phyloP scores from a whole-genome alignment of 2,329 filamentous ascomycete species.

The Beauveria medogensis region DNA sequence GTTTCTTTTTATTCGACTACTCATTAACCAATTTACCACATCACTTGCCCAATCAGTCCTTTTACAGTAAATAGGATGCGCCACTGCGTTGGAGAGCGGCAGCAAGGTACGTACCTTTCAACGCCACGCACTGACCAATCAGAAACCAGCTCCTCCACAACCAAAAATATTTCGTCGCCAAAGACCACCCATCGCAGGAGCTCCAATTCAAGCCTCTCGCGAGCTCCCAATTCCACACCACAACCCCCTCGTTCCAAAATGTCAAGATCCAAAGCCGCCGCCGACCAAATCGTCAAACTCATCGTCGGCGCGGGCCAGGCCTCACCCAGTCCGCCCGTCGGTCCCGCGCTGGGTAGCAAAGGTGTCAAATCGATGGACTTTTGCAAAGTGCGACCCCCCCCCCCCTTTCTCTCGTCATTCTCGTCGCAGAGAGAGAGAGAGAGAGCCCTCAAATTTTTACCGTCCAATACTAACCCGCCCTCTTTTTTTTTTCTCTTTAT shows the following conservation, averaged over 20 bases:
- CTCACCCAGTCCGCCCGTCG: constrained; percentile 88
- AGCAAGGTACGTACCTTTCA: neutral
- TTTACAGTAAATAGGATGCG: too few relatives aligned
- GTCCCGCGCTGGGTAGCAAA: constrained; percentile 91
- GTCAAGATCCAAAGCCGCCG: constrained; percentile 41
- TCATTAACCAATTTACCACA: too few relatives aligned
- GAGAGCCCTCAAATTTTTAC: neutral
- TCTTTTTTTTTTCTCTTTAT: rapidly evolving
- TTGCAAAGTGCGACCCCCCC: constrained; percentile 64
- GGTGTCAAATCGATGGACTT: constrained; percentile 99
- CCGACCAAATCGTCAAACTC: constrained; percentile 83
- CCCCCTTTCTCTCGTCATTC: neutral
- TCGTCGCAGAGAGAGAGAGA: neutral
- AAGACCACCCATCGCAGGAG: neutral
- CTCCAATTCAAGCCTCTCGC: neutral
- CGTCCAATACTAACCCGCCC: neutral
- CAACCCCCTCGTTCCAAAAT: constrained; percentile 26
- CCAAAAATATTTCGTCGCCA: constrained; percentile 1
- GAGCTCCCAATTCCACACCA: constrained; percentile 9
- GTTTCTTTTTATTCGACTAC: too few relatives aligned
- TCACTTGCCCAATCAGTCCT: too few relatives aligned
- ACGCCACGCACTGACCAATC: neutral
- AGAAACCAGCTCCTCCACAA: neutral
- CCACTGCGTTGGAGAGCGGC: neutral
- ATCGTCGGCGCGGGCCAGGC: constrained; percentile 96